Evolutionary conservation across 495 filamentous ascomycete genomes (phyloP), one percentile per base, ranked within the genome.

Genomic region (Stereocaulon alpinum): DNA sequence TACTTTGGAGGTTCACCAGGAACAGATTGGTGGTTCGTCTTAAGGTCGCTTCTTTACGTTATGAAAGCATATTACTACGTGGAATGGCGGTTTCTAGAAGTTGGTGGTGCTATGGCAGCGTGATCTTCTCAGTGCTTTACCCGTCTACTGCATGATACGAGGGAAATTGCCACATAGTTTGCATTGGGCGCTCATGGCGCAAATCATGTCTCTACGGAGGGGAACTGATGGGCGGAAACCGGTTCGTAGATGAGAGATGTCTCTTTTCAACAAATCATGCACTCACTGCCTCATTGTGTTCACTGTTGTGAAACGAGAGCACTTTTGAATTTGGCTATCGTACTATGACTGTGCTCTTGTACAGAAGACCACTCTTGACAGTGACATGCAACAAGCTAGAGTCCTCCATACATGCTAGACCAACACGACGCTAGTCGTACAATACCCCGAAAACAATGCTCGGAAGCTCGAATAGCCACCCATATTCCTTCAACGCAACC

Each of bases 1-100:
- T 67, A 94, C 88, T 2, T 82, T 99, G 10, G 94, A 99, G 68
- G 94, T 99, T 29, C 94, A 97, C 73, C 94, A 97, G 66, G 94
- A 99, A 70, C 94, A 99, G 70, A 95, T 97, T 58, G 94, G 93
- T 58, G 88, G 86, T 9, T 37, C 34, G 40, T 45, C 57, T 43
- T 57, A 18, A 61, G n/a, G n/a, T 54, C 11, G n/a, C 47, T 20
- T 30, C 30, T 30, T 50, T 24, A 15, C 29, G 27, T 20, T 37
- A 37, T 12, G 34, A 37, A 9, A 9, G 34, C 34, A 37, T 37
- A 12, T 2, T 12, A 37, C 34, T 37, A 10, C 34, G 12, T 37
- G 7, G 7, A 37, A 4, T 2, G 7, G 34, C 34, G 12, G 9
- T 37, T 37, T 37, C 34, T 14, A 6, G 34, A 22, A 22, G 17